Conservation (phyloP, 2,329 filamentous ascomycete species). For the Pseudovirgaria hyperparasitica region DNA sequence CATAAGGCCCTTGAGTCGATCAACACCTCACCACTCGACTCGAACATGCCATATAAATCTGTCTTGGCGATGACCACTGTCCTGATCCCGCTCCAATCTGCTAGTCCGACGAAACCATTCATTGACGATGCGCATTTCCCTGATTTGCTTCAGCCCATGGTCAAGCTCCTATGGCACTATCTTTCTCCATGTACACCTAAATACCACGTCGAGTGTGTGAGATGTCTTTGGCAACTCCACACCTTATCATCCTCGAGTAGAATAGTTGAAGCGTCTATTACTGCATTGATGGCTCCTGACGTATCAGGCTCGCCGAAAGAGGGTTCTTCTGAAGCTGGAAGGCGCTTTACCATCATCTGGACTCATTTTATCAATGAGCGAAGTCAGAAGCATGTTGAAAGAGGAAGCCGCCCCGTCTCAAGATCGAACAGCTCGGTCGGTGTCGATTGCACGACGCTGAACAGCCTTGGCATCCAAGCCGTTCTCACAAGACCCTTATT, state of each 20-base stretch:
- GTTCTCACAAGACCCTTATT: conserved; percentile 75
- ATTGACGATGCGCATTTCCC: conserved; percentile 36
- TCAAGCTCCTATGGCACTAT: conserved; percentile 64
- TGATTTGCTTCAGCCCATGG: conserved; percentile 53
- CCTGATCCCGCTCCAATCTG: conserved; percentile 19
- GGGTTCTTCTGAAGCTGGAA: conserved; percentile 40
- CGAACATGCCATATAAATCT: conserved; percentile 13
- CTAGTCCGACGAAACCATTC: conserved; percentile 12
- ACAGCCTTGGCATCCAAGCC: conserved; percentile 48
- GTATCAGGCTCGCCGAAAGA: too few relatives aligned
- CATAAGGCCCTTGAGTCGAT: conserved; percentile 9
- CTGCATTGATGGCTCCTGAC: too few relatives aligned
- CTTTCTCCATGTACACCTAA: conserved; percentile 75
- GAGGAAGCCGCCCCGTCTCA: conserved; percentile 12
- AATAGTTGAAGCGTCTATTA: conserved; percentile 68
- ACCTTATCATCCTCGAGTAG: conserved; percentile 54
- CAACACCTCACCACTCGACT: background rate
- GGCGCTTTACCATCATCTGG: conserved; percentile 68
- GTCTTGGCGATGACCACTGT: conserved; percentile 19
- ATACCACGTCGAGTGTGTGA: conserved; percentile 86
- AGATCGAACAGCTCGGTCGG: conserved; percentile 18
- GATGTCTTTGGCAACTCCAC: conserved; percentile 77
- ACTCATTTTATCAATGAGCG: conserved; percentile 48
- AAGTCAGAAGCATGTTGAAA: conserved; percentile 22
- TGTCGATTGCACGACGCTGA: conserved; percentile 13